phyloP scores from a whole-genome alignment of 1,284 basidiomycete species.

The Ustilago lituana region DNA sequence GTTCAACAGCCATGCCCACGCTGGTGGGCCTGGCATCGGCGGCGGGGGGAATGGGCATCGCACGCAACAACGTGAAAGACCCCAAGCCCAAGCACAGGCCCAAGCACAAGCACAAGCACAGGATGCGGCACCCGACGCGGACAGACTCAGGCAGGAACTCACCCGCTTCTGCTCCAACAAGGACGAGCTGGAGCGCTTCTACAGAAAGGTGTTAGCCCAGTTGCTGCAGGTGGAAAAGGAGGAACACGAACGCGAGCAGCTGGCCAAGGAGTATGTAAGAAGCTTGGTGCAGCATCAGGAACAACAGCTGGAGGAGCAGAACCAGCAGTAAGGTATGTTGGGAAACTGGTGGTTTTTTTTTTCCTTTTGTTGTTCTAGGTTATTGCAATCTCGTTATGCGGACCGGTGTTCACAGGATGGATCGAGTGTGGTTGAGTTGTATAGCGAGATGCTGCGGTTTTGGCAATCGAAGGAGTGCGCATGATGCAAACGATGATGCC shows the following conservation, averaged over 20 bases:
- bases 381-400: no score
- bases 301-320: not conserved
- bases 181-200: conserved; percentile 54
- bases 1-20: conserved; percentile 49
- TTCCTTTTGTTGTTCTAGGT: no score
- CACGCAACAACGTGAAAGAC: no score
- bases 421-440: no score
- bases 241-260: conserved; percentile 13
- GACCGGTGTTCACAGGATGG: no score
- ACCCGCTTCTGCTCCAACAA: conserved; percentile 52
- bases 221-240: conserved; percentile 39
- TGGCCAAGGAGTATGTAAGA: conserved; percentile 18
- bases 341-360: not conserved
- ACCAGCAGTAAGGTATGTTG: not conserved
- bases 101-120: no score
- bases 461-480: no score
- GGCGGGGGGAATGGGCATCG: not conserved
- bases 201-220: conserved; percentile 40
- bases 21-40: no score
- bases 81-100: no score
- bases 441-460: no score
- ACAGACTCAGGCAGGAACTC: conserved; percentile 51
- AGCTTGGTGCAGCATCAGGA: conserved; percentile 12
- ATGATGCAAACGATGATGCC: no score
- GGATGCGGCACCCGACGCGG: conserved; percentile 35